phyloP scores from a whole-genome alignment of 1,284 basidiomycete genomes.

The Tremellales sp. region DNA sequence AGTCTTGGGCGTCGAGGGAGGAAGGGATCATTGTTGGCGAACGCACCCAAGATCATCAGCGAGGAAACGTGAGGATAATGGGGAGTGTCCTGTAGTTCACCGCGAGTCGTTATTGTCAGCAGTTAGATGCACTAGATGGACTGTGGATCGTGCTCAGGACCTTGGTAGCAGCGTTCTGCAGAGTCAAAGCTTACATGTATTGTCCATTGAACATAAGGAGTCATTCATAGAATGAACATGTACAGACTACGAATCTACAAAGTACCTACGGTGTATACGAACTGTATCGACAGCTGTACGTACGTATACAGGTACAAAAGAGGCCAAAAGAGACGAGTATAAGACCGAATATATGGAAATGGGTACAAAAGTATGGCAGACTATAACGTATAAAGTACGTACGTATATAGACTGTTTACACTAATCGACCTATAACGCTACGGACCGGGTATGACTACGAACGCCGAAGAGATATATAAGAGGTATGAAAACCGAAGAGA shows the following conservation, averaged over 20 bases:
- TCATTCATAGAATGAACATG: too few species aligned
- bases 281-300: not conserved
- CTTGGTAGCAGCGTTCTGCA: not conserved
- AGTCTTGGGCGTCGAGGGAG: slow-evolving; percentile 20
- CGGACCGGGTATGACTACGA: not conserved
- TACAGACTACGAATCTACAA: too few species aligned
- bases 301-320: not conserved
- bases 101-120: too few species aligned
- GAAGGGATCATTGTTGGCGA: slow-evolving; percentile 18
- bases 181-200: not conserved
- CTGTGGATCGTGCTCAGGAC: not conserved
- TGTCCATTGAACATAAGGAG: too few species aligned
- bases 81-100: too few species aligned
- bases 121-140: too few species aligned
- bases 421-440: not conserved
- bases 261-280: slow-evolving; percentile 1
- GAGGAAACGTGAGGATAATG: too few species aligned
- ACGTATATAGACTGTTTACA: not conserved
- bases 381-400: slow-evolving; percentile 1
- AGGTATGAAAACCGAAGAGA: too few species aligned
- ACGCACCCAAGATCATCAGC: too few species aligned
- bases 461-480: too few species aligned
- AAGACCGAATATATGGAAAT: not conserved
- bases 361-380: not conserved
- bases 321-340: not conserved